Evolutionary conservation across 225 moss, liverwort and hornwort species (phyloP).

Genomic region (Lunularia cruciata): DNA sequence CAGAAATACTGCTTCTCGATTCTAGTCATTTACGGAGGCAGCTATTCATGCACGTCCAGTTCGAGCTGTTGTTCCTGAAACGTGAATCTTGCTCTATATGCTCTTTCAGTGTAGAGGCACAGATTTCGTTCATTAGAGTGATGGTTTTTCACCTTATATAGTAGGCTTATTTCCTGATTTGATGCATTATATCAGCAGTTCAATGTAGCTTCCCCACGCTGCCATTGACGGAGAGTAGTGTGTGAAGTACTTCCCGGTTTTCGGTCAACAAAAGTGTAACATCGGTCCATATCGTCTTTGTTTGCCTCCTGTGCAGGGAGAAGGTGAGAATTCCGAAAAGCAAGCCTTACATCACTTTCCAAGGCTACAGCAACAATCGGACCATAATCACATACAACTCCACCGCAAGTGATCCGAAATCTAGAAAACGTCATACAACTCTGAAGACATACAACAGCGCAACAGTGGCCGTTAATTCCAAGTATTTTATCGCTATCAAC

Average conservation of each 20-base stretch:
- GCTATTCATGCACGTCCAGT: background rate
- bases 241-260: no score
- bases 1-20: no score
- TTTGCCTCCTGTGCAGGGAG: conserved; percentile 39
- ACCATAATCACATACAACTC: conserved; percentile 58
- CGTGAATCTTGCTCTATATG: background rate
- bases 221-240: background rate
- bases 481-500: conserved; percentile 58
- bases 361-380: conserved; percentile 39
- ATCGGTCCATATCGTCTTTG: background rate
- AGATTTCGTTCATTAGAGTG: background rate
- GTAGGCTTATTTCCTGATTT: background rate
- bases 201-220: background rate
- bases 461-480: conserved; percentile 63
- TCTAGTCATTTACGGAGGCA: background rate
- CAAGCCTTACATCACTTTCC: conserved; percentile 59
- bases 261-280: no score
- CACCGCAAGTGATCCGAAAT: conserved; percentile 49
- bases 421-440: conserved; percentile 12
- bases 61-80: no score
- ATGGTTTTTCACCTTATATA: background rate
- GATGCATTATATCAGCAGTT: background rate
- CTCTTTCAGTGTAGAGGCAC: no score
- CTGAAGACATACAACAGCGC: conserved; percentile 61
- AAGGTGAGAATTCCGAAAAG: conserved; percentile 52